These are phyloP conservation scores for Geranium incanum DNA, from an alignment of 441 rosid genomes.

Conservation along the genomic window DNA sequence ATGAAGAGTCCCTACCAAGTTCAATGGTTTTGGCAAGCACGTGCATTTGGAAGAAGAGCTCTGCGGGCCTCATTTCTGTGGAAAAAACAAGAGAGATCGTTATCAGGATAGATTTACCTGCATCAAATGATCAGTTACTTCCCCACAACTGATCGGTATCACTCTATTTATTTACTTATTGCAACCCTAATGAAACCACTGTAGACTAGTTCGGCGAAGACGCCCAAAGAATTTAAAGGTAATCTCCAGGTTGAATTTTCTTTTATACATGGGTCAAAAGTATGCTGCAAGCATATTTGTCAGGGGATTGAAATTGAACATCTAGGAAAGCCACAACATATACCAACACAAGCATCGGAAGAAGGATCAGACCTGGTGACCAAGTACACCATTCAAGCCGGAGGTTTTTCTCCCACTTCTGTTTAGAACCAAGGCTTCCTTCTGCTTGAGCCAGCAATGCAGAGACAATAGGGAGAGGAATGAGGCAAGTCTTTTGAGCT, in stretches of 20 bases:
- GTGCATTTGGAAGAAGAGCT: constrained; percentile 88
- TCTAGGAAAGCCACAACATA: neutral
- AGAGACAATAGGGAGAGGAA: constrained; percentile 61
- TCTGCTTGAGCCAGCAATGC: constrained; percentile 75
- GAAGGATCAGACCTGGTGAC: constrained; percentile 67
- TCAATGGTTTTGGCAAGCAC: constrained; percentile 53
- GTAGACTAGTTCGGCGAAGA: neutral
- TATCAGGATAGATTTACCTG: neutral
- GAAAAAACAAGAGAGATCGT: neutral
- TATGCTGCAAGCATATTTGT: neutral
- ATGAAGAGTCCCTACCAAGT: constrained; percentile 29
- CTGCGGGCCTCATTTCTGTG: constrained; percentile 89
- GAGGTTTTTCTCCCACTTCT: constrained; percentile 72
- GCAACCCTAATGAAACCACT: neutral
- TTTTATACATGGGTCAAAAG: too few species aligned
- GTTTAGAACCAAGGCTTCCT: constrained; percentile 76
- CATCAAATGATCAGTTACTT: constrained; percentile 7
- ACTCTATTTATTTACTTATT: neutral
- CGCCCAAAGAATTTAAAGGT: neutral
- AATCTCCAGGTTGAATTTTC: too few species aligned
- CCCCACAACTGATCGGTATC: neutral
- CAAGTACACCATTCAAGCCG: constrained; percentile 85
- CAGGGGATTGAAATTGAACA: neutral
- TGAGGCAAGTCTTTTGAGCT: constrained; percentile 37
- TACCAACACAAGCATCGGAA: neutral